A percentile compares a stretch with the other conserved stretches of the same genome.
Conservation (phyloP, 257 asterid species). For the Petunia secreta region DNA sequence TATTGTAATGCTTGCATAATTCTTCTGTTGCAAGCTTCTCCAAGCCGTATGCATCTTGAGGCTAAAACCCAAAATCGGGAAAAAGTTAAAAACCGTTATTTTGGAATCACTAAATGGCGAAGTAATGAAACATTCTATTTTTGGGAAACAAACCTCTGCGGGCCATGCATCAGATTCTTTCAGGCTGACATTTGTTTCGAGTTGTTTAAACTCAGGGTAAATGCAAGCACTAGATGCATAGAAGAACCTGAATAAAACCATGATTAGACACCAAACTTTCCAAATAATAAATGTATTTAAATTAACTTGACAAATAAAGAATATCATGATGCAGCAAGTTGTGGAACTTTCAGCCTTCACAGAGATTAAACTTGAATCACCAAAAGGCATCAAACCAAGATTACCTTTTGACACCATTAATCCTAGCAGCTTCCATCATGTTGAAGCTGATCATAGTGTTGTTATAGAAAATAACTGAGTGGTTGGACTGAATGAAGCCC, state of each 20-base stretch:
- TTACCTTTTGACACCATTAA: slow-evolving; percentile 81
- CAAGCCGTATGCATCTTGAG: slow-evolving; percentile 93
- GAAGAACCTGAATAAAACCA: slow-evolving; percentile 61
- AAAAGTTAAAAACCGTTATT: neutral
- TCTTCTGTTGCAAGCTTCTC: slow-evolving; percentile 93
- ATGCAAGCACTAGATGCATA: slow-evolving; percentile 96
- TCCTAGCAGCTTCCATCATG: slow-evolving; percentile 90
- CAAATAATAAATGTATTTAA: neutral
- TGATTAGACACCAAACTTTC: slow-evolving; percentile 3
- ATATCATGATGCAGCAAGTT: neutral
- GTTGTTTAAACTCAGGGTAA: slow-evolving; percentile 91
- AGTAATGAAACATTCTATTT: slow-evolving; percentile 9
- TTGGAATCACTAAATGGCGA: neutral
- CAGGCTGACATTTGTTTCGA: slow-evolving; percentile 91
- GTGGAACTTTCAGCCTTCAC: neutral
- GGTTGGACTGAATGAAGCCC: slow-evolving; percentile 97
- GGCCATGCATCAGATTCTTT: slow-evolving; percentile 98
- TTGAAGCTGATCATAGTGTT: slow-evolving; percentile 93
- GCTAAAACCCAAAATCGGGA: slow-evolving; percentile 46
- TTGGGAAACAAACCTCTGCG: slow-evolving; percentile 65
- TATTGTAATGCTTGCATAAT: slow-evolving; percentile 86
- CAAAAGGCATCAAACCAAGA: slow-evolving; percentile 17
- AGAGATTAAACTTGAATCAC: neutral
- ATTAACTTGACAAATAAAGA: neutral
- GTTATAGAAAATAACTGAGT: slow-evolving; percentile 89